A percentile compares a stretch with the other conserved stretches of the same genome.
These are phyloP conservation scores for Phialemoniopsis sp. DNA, from an alignment of 2,329 filamentous ascomycete species.

Conservation along the genomic window DNA sequence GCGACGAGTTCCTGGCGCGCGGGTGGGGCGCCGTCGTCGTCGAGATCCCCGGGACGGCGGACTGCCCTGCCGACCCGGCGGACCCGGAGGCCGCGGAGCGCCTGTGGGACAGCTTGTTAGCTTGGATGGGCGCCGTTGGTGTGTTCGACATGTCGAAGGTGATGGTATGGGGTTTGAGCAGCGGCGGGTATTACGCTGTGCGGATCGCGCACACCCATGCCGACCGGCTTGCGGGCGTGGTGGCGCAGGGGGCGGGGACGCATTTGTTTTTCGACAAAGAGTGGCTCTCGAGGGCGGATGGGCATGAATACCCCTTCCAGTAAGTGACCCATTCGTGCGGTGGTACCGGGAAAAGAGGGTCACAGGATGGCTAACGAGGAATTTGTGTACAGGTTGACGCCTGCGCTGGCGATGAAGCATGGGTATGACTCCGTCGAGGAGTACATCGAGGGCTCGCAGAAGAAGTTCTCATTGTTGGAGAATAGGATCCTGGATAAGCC, in stretches of 20 bases:
- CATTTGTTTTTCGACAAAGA: constrained; percentile 57
- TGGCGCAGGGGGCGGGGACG: constrained; percentile 60
- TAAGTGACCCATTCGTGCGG: constrained; percentile 19
- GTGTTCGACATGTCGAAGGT: constrained; percentile 53
- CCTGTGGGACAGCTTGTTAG: constrained; percentile 57
- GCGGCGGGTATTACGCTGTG: constrained; percentile 65
- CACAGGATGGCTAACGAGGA: not conserved
- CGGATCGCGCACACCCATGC: constrained; percentile 65
- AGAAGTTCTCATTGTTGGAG: constrained; percentile 60
- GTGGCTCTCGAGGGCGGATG: constrained; percentile 59
- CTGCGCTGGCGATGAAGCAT: constrained; percentile 57
- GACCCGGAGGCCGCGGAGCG: constrained; percentile 58
- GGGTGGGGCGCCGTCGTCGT: constrained; percentile 60
- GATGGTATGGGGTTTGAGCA: constrained; percentile 60
- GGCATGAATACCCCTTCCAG: constrained; percentile 63
- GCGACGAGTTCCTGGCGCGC: constrained; percentile 56
- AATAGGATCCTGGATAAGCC: constrained; percentile 52
- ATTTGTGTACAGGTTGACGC: constrained; percentile 33
- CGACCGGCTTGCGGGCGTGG: constrained; percentile 43
- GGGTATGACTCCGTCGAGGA: constrained; percentile 54
- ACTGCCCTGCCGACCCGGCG: constrained; percentile 59
- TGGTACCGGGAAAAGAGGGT: not conserved
- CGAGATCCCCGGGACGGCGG: constrained; percentile 65
- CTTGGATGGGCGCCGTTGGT: constrained; percentile 48
- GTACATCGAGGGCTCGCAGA: constrained; percentile 48